A percentile compares a stretch with the other conserved stretches of the same genome.
Conservation (phyloP, 306 rosid genomes). For the Astragalus membranaceus region DNA sequence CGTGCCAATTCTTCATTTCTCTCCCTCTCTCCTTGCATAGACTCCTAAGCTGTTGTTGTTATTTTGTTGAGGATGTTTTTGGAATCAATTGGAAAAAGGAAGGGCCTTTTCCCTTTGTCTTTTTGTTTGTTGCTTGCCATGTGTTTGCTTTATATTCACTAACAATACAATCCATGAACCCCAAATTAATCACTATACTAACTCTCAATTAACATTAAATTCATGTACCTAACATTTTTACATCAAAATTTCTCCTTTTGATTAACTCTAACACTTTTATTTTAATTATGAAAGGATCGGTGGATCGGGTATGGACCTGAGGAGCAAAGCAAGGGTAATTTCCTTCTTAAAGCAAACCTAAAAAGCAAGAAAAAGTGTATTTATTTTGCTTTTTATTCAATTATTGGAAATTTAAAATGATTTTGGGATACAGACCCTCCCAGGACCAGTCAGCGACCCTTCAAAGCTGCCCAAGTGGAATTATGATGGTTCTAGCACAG, state of each 20-base stretch:
- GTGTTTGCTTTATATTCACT: neutral
- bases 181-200: neutral
- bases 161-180: neutral
- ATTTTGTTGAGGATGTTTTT: neutral
- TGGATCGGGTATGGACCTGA: conserved; percentile 84
- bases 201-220: conserved; percentile 1
- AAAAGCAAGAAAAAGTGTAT: neutral
- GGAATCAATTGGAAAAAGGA: neutral
- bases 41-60: neutral
- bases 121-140: neutral
- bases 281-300: conserved; percentile 57
- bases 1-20: neutral
- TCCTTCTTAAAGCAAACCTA: neutral
- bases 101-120: neutral
- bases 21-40: neutral
- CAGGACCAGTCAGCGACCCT: conserved; percentile 38
- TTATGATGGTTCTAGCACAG: conserved; percentile 96
- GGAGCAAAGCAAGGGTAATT: conserved; percentile 96
- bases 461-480: conserved; percentile 48
- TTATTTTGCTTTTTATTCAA: neutral
- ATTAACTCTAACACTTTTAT: neutral
- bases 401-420: neutral
- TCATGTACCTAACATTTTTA: neutral
- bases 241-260: neutral
- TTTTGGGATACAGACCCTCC: conserved; percentile 30